Evolutionary conservation across 306 rosid genomes (phyloP), one percentile per base, ranked within the genome.

Genomic region (Quercus engelmannii): DNA sequence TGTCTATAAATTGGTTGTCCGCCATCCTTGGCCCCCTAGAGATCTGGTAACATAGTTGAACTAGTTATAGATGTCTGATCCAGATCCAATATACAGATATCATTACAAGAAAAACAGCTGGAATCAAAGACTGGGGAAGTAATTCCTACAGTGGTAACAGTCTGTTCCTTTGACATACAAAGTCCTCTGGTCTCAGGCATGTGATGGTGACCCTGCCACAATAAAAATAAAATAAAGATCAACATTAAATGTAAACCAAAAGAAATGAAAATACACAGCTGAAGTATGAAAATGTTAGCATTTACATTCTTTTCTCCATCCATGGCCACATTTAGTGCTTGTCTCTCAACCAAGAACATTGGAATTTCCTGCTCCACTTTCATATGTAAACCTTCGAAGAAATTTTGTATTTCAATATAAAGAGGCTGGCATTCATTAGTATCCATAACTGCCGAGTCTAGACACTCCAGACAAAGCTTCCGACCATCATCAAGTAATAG

Each of bases 171-270:
- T 1, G 97, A 96, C 78, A 96, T 82, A 86, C 99, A 96, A 76
- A 96, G 98, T 69, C 99, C 99, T 88, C 98, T 88, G n/a, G 97
- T 93, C 91, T 96, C 99, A 4, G 98, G 93, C 83, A 96, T 73
- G 84, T 91, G 98, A 83, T 91, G 99, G 87, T 96, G 99, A 80
- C 97, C 99, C 99, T 96, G 76, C 33, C 81, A 84, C 49, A 28
- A 68, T 15, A 64, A 72, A 41, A 72, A 25, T 52, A 62, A 54
- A 80, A 67, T 35, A 46, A 5, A 71, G 67, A 52, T 71, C 71
- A 74, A 81, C 19, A 33, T 74, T 62, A 35, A 41, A 31, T 38
- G 33, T 19, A 70, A 78, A 51, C 52, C 62, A 19, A 70, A 11
- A 20, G 55, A 38, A 43, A 46, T 23, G 31, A 30, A 74, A 80